Base-by-base conservation (phyloP, 2,329 filamentous ascomycete species). In the Mycogone perniciosa region DNA sequence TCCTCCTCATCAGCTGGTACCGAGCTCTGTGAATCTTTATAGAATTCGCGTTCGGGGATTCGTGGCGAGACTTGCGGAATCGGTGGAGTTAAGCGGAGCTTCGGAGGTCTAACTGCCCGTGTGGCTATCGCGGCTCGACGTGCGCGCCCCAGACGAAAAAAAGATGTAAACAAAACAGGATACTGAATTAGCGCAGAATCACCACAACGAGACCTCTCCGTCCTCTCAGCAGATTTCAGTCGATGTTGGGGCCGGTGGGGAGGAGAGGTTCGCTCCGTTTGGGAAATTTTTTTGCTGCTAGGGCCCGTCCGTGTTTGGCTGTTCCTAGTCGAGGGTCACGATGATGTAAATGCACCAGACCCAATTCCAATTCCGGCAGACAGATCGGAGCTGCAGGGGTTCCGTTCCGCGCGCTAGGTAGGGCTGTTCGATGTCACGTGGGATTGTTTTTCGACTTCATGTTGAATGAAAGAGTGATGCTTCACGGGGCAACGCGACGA, bases 301-400 rank as follows among this genome's bases (percentile, higher is more conserved):
- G 49, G 39, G 37, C 31, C 35, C 6, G 20, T 20, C 20, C 20
- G 20, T 3, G 20, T 20, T 20, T 20, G 20, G 20, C 27, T 30
- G 27, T 11, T 31, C 6, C 26, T 10, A 20, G 11, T 40, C 34
- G 29, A 20, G 20, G 45, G 34, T 52, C 50, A 52, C 50, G 34
- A 53, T 53, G 47, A 53, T 53, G 51, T 53, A 53, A 50, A 50
- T 20, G 34, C 37, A 30, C 34, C 31, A 37, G 31, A 13, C 38
- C 47, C 46, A 20, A 20, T 20, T 20, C 40, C 41, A 35, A 45
- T 52, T 39, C 50, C 31, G 41, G 41, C 39, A 29, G 43, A 29
- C 30, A 9, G 38, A 51, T 47, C 31, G 41, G 42, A 20, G 20
- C 46, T 40, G 45, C 45, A 47, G 31, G 45, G 45, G 29, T 39